Evolutionary conservation across 495 filamentous ascomycete genomes (phyloP).

Genomic region (Xylaria flabelliformis): DNA sequence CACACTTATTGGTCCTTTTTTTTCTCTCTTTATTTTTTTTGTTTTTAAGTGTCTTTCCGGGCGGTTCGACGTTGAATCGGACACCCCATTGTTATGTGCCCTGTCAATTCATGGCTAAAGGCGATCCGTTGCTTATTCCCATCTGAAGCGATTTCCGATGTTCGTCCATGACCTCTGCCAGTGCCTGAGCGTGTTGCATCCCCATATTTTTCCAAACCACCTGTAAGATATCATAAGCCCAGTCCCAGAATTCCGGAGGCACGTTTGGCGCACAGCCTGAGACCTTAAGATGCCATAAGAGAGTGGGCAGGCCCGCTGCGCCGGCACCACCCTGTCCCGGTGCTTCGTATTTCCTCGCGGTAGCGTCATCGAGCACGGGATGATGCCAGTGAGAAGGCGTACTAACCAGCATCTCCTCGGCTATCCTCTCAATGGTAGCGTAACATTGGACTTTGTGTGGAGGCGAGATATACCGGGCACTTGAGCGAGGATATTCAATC

Average conservation of each 20-base stretch:
- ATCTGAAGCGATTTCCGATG: slow-evolving; percentile 30
- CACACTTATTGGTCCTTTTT: neutral
- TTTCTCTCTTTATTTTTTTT: neutral
- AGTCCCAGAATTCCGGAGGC: slow-evolving; percentile 43
- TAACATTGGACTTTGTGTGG: slow-evolving; percentile 44
- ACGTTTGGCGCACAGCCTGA: slow-evolving; percentile 53
- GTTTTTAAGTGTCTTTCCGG: neutral
- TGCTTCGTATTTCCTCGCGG: slow-evolving; percentile 41
- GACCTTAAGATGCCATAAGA: slow-evolving; percentile 50
- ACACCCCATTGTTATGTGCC: neutral
- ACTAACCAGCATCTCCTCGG: slow-evolving; percentile 51
- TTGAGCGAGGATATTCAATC: slow-evolving; percentile 43
- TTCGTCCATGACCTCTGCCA: slow-evolving; percentile 44
- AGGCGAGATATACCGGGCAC: slow-evolving; percentile 43
- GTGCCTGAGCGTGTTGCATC: slow-evolving; percentile 50
- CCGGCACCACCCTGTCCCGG: slow-evolving; percentile 49
- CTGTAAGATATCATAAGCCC: slow-evolving; percentile 46
- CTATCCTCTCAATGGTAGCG: slow-evolving; percentile 39
- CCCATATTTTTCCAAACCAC: slow-evolving; percentile 53
- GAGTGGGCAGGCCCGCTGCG: slow-evolving; percentile 49
- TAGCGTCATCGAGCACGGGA: slow-evolving; percentile 39
- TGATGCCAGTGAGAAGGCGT: slow-evolving; percentile 55
- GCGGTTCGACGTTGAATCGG: neutral
- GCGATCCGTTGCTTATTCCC: neutral
- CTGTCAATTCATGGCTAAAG: neutral